A percentile compares a stretch with the other conserved stretches of the same genome.
Conservation (phyloP, 2,329 filamentous ascomycete genomes). For the Fusarium sp. region DNA sequence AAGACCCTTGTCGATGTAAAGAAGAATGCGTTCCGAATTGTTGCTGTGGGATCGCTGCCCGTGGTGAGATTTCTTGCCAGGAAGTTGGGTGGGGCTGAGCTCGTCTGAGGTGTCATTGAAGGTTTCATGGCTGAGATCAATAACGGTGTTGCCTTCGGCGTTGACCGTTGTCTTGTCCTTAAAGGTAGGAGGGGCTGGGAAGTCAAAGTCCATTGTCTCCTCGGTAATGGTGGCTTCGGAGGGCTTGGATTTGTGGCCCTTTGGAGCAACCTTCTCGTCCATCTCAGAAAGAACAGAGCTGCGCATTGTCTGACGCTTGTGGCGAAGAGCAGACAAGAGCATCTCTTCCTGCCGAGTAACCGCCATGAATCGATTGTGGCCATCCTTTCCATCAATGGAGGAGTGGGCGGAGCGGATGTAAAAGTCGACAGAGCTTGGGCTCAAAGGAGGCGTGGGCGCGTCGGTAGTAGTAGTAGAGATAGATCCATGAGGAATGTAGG, state of each 20-base stretch:
- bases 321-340: conserved; percentile 66
- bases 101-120: not conserved
- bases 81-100: conserved; percentile 3
- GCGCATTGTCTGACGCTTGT: conserved; percentile 67
- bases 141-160: conserved; percentile 42
- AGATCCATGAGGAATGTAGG: conserved; percentile 40
- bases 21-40: conserved; percentile 42
- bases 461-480: conserved; percentile 49
- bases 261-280: conserved; percentile 36
- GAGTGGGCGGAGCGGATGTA: conserved; percentile 56
- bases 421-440: conserved; percentile 64
- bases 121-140: conserved; percentile 40
- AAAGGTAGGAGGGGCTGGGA: conserved; percentile 50
- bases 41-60: conserved; percentile 19
- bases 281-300: conserved; percentile 59
- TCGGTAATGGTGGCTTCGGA: conserved; percentile 50
- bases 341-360: conserved; percentile 70
- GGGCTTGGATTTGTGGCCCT: conserved; percentile 45
- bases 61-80: conserved; percentile 27
- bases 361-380: conserved; percentile 63
- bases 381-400: conserved; percentile 50
- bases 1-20: conserved; percentile 48
- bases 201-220: conserved; percentile 51
- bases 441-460: conserved; percentile 63
- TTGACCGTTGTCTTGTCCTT: conserved; percentile 43